phyloP scores from a whole-genome alignment of 2,329 filamentous ascomycete species.

The Colletotrichum cuscutae region DNA sequence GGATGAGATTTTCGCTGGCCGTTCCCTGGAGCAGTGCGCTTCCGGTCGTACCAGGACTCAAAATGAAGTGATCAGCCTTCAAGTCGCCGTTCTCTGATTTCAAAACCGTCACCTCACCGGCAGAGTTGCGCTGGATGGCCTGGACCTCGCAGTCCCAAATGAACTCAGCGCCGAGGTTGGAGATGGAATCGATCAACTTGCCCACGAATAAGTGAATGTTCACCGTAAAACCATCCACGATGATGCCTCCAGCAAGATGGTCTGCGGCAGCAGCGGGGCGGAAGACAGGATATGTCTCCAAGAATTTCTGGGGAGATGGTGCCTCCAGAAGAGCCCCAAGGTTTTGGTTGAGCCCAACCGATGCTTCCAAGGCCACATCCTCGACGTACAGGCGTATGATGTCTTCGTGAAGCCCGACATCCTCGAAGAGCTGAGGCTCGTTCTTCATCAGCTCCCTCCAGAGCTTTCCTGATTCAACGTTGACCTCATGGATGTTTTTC shows the following conservation, averaged over 20 bases:
- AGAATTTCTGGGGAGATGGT: neutral
- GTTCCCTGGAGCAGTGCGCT: neutral
- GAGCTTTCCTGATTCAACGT: neutral
- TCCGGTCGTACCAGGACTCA: neutral
- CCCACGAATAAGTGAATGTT: constrained; percentile 23
- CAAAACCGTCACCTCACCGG: neutral
- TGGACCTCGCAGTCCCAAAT: neutral
- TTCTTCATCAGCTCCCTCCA: neutral
- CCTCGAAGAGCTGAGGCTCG: neutral
- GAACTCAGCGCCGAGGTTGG: neutral
- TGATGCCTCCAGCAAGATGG: constrained; percentile 24
- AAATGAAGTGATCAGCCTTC: neutral
- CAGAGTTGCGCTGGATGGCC: neutral
- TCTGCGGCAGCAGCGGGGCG: neutral
- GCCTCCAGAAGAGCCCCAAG: neutral
- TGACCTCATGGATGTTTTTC: neutral
- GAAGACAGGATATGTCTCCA: neutral
- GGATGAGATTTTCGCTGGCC: constrained; percentile 22
- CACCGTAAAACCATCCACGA: constrained; percentile 26
- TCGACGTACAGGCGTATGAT: neutral
- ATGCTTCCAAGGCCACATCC: neutral
- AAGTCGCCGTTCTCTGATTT: neutral
- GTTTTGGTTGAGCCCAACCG: neutral
- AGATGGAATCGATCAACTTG: constrained; percentile 22
- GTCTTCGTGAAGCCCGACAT: neutral